Conservation (phyloP, 129 eudicot species). For the Kitagawia praeruptora region DNA sequence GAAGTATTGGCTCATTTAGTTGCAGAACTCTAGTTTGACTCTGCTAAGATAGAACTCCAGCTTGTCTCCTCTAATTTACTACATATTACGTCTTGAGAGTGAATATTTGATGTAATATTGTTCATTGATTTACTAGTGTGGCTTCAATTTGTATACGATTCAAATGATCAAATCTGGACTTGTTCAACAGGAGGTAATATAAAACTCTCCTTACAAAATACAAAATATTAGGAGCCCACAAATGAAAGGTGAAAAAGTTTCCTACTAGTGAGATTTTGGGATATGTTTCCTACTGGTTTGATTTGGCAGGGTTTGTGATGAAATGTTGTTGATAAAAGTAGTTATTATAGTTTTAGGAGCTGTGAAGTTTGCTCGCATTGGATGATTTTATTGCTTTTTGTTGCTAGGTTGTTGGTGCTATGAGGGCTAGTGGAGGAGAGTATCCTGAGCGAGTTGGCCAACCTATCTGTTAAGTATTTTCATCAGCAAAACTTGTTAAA, state of each 20-base stretch:
- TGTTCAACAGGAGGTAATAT: neutral
- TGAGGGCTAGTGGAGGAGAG: too few species aligned
- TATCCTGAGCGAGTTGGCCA: too few species aligned
- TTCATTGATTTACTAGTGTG: neutral
- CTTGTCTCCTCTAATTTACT: neutral
- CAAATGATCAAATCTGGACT: neutral
- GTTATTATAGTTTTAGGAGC: neutral
- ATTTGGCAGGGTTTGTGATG: neutral
- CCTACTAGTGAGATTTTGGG: neutral
- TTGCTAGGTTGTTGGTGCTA: too few species aligned
- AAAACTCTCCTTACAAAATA: too few species aligned
- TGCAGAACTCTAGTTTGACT: neutral
- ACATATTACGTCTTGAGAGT: neutral
- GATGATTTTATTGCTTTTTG: too few species aligned
- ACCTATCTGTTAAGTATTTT: too few species aligned
- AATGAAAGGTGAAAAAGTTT: too few species aligned
- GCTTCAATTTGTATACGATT: neutral
- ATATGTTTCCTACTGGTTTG: slow-evolving; percentile 4
- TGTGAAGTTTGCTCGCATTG: slow-evolving; percentile 8
- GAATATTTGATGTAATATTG: neutral
- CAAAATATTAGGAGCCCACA: too few species aligned
- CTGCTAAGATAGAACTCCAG: neutral
- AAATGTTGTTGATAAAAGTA: neutral
- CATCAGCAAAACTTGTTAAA: too few species aligned
- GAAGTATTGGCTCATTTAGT: neutral